A percentile compares a stretch with the other conserved stretches of the same genome.
Conservation (phyloP, 2,329 filamentous ascomycete species). For the Clathrospora elynae region DNA sequence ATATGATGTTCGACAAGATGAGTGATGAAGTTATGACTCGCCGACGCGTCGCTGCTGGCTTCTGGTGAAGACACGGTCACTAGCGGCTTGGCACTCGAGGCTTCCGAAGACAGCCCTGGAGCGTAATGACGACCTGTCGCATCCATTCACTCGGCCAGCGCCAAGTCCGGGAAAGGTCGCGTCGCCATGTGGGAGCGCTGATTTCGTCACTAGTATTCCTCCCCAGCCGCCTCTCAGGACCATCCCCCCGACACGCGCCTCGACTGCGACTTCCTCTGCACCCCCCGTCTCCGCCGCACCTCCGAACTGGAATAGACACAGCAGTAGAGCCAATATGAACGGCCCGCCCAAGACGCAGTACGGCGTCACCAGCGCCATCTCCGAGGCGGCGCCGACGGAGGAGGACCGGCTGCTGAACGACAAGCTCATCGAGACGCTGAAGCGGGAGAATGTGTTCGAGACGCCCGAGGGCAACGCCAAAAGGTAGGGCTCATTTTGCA, state of each 20-base stretch:
- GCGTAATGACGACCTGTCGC: constrained; percentile 17
- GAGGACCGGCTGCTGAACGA: constrained; percentile 78
- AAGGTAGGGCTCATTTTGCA: constrained; percentile 59
- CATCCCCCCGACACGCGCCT: constrained; percentile 19
- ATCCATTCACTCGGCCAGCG: constrained; percentile 24
- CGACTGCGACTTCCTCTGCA: constrained; percentile 21
- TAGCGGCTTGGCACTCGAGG: constrained; percentile 24
- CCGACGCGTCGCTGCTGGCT: too few relatives aligned
- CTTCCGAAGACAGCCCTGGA: constrained; percentile 23
- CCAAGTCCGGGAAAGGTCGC: constrained; percentile 22
- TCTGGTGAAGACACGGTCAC: too few relatives aligned
- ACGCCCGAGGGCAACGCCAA: constrained; percentile 79
- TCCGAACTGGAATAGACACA: too few relatives aligned
- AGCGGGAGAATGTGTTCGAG: constrained; percentile 91
- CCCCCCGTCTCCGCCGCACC: constrained; percentile 30
- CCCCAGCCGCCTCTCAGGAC: constrained; percentile 18
- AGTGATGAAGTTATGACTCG: too few relatives aligned
- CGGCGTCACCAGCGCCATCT: constrained; percentile 87
- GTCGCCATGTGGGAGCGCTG: constrained; percentile 42
- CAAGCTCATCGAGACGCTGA: constrained; percentile 80
- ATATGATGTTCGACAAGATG: too few relatives aligned
- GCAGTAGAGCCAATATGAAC: too few relatives aligned
- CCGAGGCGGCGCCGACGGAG: constrained; percentile 73
- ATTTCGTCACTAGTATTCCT: constrained; percentile 9
- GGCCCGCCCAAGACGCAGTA: too few relatives aligned